Evolutionary conservation across 179 eudicot genomes (phyloP), one percentile per base, ranked within the genome.

Genomic region (Patellifolia procumbens): DNA sequence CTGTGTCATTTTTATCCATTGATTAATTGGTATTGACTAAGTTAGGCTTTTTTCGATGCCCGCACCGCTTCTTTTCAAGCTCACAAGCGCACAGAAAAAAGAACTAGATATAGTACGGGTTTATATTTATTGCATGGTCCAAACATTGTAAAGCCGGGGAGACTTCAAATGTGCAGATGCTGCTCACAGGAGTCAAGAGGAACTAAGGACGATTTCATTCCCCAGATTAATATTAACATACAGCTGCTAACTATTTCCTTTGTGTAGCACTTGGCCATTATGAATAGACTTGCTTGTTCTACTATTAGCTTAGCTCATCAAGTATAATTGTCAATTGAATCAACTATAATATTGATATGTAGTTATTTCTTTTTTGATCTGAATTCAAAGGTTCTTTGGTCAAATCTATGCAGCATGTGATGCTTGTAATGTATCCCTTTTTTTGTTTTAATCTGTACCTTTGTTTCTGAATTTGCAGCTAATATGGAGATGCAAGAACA

Each of bases 401-500:
- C 28, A 8, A n/a, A n/a, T n/a, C n/a, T n/a, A n/a, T n/a, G 35
- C 56, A 64, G 35, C 42, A 2, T 20, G 29, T 70, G 48, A 32
- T 39, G 37, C 71, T 62, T 61, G 53, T 13, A 75, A 5, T 68
- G n/a, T 1, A 1, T 1, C 51, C 65, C 52, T 2, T 2, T 26
- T 53, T 16, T 42, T 64, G 22, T 20, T 39, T 61, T 5, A 16
- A 66, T 20, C 35, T n/a, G 28, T 46, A 34, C 58, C 58, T 43
- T 73, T 7, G 56, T 51, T 34, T 68, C 56, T 74, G 15, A 34
- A 12, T 52, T 73, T 77, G 71, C 79, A 93, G 95, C 82, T 78
- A 85, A 78, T 72, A 79, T 79, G 64, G 94, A 90, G 87, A 70
- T 87, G 84, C 99, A 88, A 88, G 96, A 88, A 77, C 97, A 87